Conservation (phyloP, 202 grass and related monocot genomes). For the Schoenoplectus tabernaemontani region DNA sequence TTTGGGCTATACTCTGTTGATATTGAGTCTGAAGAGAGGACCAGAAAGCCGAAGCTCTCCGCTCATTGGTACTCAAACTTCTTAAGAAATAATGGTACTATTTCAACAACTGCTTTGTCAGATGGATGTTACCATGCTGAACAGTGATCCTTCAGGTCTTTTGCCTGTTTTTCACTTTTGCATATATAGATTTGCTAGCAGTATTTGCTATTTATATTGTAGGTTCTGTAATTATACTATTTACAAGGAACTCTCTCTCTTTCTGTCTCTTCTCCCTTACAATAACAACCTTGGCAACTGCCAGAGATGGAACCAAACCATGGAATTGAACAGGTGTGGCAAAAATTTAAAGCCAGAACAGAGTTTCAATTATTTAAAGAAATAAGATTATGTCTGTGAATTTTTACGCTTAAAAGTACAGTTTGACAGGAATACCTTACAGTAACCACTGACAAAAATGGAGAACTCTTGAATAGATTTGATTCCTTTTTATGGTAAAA, state of each 20-base stretch:
- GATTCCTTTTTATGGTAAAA: too few relatives aligned
- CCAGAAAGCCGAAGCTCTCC: conserved; percentile 52
- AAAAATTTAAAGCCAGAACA: too few relatives aligned
- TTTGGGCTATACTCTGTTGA: conserved; percentile 60
- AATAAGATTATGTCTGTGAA: too few relatives aligned
- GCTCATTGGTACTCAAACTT: conserved; percentile 57
- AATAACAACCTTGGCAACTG: background rate
- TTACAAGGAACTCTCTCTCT: background rate
- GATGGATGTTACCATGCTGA: conserved; percentile 10
- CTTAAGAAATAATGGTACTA: conserved; percentile 28
- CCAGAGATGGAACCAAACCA: background rate
- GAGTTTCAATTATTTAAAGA: too few relatives aligned
- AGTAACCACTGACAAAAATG: too few relatives aligned
- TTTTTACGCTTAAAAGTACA: too few relatives aligned
- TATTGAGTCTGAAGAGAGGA: conserved; percentile 29
- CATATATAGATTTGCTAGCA: too few relatives aligned
- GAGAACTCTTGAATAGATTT: too few relatives aligned
- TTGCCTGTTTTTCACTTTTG: background rate
- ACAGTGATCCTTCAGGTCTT: conserved; percentile 7
- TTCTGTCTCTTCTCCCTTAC: background rate
- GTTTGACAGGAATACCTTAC: too few relatives aligned
- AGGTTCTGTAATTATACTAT: background rate
- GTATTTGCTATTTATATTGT: background rate
- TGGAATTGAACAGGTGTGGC: background rate
- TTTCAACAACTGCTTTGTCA: background rate